Percentiles rank a stretch among this genome's conserved stretches.
These are phyloP conservation scores for Penicillium daleae DNA, from an alignment of 495 filamentous ascomycete genomes.

Conservation along the genomic window DNA sequence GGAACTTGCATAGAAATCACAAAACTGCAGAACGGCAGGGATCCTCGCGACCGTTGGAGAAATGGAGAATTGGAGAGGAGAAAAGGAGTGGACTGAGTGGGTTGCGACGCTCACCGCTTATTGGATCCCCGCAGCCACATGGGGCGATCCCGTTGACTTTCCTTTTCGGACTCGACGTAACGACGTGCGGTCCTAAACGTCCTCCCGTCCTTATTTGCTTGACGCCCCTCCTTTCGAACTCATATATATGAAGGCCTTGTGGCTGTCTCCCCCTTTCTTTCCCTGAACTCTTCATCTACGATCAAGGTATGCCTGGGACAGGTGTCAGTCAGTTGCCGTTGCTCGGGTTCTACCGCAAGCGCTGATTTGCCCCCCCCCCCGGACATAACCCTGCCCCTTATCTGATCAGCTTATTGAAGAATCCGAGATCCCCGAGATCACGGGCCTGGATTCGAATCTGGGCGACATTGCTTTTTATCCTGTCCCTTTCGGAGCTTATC, in stretches of 20 bases:
- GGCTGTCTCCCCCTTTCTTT: slow-evolving; percentile 8
- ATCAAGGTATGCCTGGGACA: slow-evolving; percentile 25
- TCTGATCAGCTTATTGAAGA: not conserved
- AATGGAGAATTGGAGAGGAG: not conserved
- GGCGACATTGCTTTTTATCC: not conserved
- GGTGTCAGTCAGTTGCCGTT: slow-evolving; percentile 12
- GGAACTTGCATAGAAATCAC: not conserved
- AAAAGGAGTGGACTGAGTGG: not conserved
- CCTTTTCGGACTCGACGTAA: not conserved
- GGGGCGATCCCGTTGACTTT: slow-evolving; percentile 1
- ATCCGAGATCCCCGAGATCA: not conserved
- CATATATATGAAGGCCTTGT: not conserved
- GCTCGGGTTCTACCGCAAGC: slow-evolving; percentile 26
- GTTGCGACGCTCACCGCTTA: not conserved
- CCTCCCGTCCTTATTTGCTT: not conserved
- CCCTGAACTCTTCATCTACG: not conserved
- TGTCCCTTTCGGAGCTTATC: not conserved
- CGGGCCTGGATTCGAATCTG: slow-evolving; percentile 3
- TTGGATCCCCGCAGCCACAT: slow-evolving; percentile 3
- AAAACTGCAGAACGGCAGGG: not conserved
- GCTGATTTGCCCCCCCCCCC: slow-evolving; percentile 21
- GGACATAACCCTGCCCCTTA: not conserved
- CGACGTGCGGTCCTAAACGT: not conserved
- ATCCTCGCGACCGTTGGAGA: not conserved
- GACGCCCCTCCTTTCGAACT: too few relatives aligned